Evolutionary conservation across 2,329 filamentous ascomycete species (phyloP), one percentile per base, ranked within the genome.

Genomic region (Aspergillus felis): DNA sequence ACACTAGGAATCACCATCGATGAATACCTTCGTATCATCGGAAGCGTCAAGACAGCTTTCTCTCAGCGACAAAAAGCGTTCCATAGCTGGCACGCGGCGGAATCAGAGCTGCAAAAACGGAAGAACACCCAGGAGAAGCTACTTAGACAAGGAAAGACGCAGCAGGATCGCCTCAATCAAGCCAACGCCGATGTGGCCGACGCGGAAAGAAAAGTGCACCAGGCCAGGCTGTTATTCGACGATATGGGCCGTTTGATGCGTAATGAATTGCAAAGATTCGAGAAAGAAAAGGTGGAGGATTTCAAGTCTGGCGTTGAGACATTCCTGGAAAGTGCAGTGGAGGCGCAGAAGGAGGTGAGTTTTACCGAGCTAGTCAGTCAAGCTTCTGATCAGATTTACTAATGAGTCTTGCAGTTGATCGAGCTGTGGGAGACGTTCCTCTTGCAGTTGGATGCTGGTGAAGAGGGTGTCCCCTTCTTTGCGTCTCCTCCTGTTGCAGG

Each of bases 361-460:
- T 25, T 27, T 76, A 46, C 24, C 53, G 50, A 50, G 50, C 25
- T 35, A 20, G 27, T 8, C 32, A 20, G 27, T 8, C 32, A 17
- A n/a, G 4, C 20, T 51, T 42, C 29, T 17, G 22, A n/a, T 42
- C 17, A 3, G 50, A 14, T 49, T 25, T 27, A 20, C 61, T 62
- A 49, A 61, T 46, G 46, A 48, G 46, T 44, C 17, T 47, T 55
- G 86, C 87, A 87, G 84, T 78, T 87, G 61, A 87, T 87, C 68
- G 94, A 99, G 76, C 88, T 97, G 61, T 99, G 94, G 94, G 94
- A 99, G 78, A 97, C 94, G 0, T 99, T 96, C 79, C 82, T 99
- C 53, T 88, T 97, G 83, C 94, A 97, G 73, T 81, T 99, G 47
- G 94, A 99, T 71, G 90, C 91, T 8, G 93, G 96, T 67, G 93